Base-by-base conservation (phyloP, 192 early-diverging fungal species). In the Podila verticillata region DNA sequence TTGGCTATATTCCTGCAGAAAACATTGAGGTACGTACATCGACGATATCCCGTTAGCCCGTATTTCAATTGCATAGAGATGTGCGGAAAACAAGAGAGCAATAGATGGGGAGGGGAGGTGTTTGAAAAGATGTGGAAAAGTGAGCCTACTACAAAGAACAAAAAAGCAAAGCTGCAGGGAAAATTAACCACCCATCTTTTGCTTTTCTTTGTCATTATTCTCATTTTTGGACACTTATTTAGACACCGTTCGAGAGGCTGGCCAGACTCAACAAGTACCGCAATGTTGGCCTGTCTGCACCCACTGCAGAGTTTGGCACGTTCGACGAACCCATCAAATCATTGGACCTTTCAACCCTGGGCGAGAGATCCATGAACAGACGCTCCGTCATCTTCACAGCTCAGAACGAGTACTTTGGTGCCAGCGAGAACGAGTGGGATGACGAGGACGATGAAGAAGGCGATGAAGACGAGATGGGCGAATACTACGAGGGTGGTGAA, bases 1-100 rank as follows among this genome's bases (percentile, higher is more conserved):
- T 96, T 79, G 95, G 95, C 19, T 96, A 96, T 74, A 94, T 96
- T 61, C 95, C 95, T 29, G 95, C 95, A 5, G 95, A 96, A 72
- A 94, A 96, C 68, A 91, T 96, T 44, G 94, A 96, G 82, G 91
- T 92, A 83, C 31, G 24, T 10, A 48, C n/a, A 36, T 15, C 3
- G 39, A 44, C 12, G 39, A 44, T 44, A 17, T 44, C 15, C 39
- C 3, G 12, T 44, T 44, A 44, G 39, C 17, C n/a, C 39, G 39
- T 17, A 12, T 44, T 44, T 44, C 39, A 44, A 44, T 44, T 44
- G 39, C 39, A 44, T 15, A 15, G 39, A 44, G 39, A 44, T 44
- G 15, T 44, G 13, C 4, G 39, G 12, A 44, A 15, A 44, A 17
- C 4, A 12, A 17, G 12, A 4, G 39, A 44, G 39, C 39, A 44